Conservation (phyloP, 2,329 filamentous ascomycete genomes). For the Sporothrix pallida region DNA sequence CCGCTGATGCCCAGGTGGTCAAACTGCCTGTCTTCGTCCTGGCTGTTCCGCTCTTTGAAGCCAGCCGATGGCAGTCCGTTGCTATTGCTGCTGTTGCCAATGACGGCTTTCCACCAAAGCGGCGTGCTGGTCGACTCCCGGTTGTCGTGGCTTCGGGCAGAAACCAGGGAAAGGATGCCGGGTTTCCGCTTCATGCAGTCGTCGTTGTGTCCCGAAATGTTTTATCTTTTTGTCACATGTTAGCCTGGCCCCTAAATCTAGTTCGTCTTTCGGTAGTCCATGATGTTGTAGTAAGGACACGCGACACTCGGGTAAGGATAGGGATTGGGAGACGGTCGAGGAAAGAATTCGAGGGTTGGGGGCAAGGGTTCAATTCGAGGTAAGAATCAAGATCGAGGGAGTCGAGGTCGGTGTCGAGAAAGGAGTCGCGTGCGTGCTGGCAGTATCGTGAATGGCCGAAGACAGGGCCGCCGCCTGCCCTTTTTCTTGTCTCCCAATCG, state of each 20-base stretch:
- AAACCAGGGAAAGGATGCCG: slow-evolving; percentile 28
- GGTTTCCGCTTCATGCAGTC: slow-evolving; percentile 35
- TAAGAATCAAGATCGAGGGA: background rate
- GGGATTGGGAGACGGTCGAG: background rate
- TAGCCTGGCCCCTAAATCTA: background rate
- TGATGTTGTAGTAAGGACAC: background rate
- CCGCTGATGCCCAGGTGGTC: background rate
- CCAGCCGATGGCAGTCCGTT: background rate
- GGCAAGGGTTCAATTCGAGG: background rate
- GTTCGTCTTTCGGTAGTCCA: background rate
- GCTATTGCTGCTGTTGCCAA: background rate
- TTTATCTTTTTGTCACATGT: background rate
- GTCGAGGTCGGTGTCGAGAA: background rate
- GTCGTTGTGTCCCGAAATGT: slow-evolving; percentile 21
- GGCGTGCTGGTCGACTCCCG: slow-evolving; percentile 29
- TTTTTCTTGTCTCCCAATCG: background rate
- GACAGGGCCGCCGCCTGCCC: background rate
- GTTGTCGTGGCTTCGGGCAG: slow-evolving; percentile 22
- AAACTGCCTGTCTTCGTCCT: slow-evolving; percentile 15
- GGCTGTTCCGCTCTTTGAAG: slow-evolving; percentile 6
- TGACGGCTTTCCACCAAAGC: slow-evolving; percentile 34
- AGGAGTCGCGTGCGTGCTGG: background rate
- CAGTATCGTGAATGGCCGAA: background rate
- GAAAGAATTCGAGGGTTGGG: background rate
- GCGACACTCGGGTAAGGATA: background rate